phyloP scores from a whole-genome alignment of 805 yeast genomes.

The Diddensiella transvaalensis region DNA sequence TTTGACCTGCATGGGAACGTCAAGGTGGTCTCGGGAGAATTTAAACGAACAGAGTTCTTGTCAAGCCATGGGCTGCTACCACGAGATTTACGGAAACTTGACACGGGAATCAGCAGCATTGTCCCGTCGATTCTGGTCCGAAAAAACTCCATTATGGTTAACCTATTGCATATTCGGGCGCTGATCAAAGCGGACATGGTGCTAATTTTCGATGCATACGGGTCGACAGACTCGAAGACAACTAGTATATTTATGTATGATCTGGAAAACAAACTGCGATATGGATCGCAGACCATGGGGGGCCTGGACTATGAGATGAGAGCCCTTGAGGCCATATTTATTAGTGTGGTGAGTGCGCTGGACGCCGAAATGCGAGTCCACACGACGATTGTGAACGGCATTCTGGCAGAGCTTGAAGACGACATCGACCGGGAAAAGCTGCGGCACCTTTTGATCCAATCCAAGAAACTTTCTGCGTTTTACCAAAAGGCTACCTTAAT shows the following conservation, averaged over 20 bases:
- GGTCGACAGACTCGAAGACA: conserved; percentile 55
- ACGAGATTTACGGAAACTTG: conserved; percentile 86
- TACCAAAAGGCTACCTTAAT: conserved; percentile 79
- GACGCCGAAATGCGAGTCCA: conserved; percentile 86
- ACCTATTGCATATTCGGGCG: conserved; percentile 84
- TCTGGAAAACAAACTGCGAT: conserved; percentile 62
- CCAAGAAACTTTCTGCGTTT: conserved; percentile 79
- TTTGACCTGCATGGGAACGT: conserved; percentile 70
- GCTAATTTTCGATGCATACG: conserved; percentile 75
- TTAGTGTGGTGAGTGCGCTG: conserved; percentile 72
- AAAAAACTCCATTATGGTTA: conserved; percentile 70
- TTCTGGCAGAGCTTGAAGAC: conserved; percentile 73
- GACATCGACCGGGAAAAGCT: conserved; percentile 77
- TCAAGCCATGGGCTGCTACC: conserved; percentile 77
- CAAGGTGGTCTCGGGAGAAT: conserved; percentile 63
- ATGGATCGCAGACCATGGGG: conserved; percentile 33
- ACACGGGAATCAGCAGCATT: conserved; percentile 73
- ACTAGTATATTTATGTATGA: conserved; percentile 80
- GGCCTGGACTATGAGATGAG: conserved; percentile 82
- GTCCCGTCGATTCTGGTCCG: conserved; percentile 88
- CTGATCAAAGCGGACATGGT: conserved; percentile 77
- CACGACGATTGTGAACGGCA: conserved; percentile 66
- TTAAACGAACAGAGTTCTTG: conserved; percentile 69
- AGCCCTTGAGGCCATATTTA: conserved; percentile 83
- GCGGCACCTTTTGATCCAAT: conserved; percentile 73